phyloP scores from a whole-genome alignment of 148 eudicot genomes.

The Pouteria glomerata region DNA sequence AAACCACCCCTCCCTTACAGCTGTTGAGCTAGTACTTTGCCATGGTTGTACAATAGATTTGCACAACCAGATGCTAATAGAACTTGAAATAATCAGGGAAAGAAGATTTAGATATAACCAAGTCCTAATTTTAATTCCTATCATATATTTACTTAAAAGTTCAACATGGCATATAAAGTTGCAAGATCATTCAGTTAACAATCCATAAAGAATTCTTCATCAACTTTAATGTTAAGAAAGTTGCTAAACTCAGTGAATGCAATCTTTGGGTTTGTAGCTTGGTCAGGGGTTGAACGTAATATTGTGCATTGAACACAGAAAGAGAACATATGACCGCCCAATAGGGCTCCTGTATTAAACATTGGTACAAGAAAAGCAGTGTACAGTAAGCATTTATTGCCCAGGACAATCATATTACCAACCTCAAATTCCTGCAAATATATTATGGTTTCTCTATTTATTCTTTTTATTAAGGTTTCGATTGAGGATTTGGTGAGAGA shows the following conservation, averaged over 20 bases:
- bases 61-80: neutral
- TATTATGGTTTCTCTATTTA: neutral
- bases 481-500: too few relatives aligned
- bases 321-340: neutral
- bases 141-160: too few relatives aligned
- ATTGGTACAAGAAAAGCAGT: neutral
- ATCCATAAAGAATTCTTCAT: neutral
- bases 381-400: neutral
- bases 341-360: neutral
- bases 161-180: neutral
- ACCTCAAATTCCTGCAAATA: neutral
- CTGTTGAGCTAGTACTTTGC: neutral
- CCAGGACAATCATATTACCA: neutral
- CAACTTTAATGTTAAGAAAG: neutral
- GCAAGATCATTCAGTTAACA: neutral
- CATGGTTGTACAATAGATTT: neutral
- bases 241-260: too few relatives aligned
- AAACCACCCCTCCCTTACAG: neutral
- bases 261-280: neutral
- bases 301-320: neutral
- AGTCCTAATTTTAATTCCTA: neutral
- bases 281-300: neutral
- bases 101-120: neutral
- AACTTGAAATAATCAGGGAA: neutral
- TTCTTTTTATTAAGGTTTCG: too few relatives aligned